A percentile compares a stretch with the other conserved stretches of the same genome.
phyloP scores from a whole-genome alignment of 176 grass and related monocot species.

The Triticum monococcum region DNA sequence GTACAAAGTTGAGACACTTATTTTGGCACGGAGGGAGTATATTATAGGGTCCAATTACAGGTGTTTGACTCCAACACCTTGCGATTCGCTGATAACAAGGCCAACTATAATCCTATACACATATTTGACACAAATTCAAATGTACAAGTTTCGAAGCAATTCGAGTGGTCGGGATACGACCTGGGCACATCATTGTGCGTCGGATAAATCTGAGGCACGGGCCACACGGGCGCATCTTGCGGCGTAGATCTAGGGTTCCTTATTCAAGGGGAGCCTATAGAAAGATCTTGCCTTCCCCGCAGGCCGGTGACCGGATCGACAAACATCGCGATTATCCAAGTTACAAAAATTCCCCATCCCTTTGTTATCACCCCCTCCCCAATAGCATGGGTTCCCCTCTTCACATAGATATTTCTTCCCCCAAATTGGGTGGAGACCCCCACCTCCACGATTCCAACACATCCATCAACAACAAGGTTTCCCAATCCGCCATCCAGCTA shows the following conservation, averaged over 20 bases:
- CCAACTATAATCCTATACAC: neutral
- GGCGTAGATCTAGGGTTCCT: constrained; percentile 11
- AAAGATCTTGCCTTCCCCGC: neutral
- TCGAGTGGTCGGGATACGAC: neutral
- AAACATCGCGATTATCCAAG: neutral
- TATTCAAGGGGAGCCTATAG: neutral
- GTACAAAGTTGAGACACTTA: no score
- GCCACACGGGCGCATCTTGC: neutral
- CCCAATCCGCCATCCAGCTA: neutral
- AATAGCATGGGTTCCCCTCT: neutral
- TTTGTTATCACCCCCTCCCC: neutral
- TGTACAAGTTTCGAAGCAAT: neutral
- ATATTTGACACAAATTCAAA: neutral
- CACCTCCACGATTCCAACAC: neutral
- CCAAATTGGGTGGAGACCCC: neutral
- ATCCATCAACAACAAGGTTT: neutral
- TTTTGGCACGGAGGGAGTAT: no score
- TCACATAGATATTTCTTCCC: neutral
- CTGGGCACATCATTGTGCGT: neutral
- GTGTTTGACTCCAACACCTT: neutral
- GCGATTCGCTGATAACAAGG: neutral
- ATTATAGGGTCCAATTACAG: neutral
- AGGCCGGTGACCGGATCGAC: neutral
- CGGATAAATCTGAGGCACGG: neutral
- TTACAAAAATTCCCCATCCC: neutral